Conservation (phyloP, 1,284 basidiomycete genomes). For the Leccinum fallax region DNA sequence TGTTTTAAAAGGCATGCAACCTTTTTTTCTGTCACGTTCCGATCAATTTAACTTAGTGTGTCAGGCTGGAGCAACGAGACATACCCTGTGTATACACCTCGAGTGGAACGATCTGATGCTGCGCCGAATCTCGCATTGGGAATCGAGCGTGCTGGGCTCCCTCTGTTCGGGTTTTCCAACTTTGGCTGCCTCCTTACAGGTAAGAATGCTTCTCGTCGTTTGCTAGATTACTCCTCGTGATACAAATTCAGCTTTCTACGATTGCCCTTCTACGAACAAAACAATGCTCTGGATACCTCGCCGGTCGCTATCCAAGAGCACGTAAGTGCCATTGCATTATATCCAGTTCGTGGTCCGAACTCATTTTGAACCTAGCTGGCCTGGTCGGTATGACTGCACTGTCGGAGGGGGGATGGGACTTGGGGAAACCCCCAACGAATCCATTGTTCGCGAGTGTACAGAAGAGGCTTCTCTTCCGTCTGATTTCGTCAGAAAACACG, state of each 20-base stretch:
- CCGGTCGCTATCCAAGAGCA: conserved; percentile 42
- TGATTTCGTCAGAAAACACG: conserved; percentile 34
- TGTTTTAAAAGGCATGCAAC: conserved; percentile 21
- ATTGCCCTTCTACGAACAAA: conserved; percentile 23
- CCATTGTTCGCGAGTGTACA: conserved; percentile 42
- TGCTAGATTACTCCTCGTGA: neutral
- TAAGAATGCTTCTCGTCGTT: conserved; percentile 18
- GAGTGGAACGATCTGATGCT: conserved; percentile 4
- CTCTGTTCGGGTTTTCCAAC: conserved; percentile 46
- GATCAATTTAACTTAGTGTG: neutral
- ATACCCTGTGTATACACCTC: conserved; percentile 31
- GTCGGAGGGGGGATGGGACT: conserved; percentile 46
- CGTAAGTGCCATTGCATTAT: conserved; percentile 29
- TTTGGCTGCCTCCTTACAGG: conserved; percentile 47
- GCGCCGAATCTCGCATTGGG: conserved; percentile 37
- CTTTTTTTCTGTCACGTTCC: neutral
- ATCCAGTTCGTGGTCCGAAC: neutral
- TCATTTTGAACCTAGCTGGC: conserved; percentile 35
- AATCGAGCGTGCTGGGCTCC: conserved; percentile 46
- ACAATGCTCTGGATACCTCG: conserved; percentile 45
- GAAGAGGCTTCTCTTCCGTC: conserved; percentile 45
- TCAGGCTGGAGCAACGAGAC: conserved; percentile 29
- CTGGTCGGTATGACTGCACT: conserved; percentile 45
- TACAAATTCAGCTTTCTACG: conserved; percentile 22
- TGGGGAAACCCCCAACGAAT: conserved; percentile 37